Percentiles rank a stretch among this genome's conserved stretches.
Evolutionary conservation across 2,329 filamentous ascomycete genomes (phyloP).

Genomic region (Xylaria sp.): DNA sequence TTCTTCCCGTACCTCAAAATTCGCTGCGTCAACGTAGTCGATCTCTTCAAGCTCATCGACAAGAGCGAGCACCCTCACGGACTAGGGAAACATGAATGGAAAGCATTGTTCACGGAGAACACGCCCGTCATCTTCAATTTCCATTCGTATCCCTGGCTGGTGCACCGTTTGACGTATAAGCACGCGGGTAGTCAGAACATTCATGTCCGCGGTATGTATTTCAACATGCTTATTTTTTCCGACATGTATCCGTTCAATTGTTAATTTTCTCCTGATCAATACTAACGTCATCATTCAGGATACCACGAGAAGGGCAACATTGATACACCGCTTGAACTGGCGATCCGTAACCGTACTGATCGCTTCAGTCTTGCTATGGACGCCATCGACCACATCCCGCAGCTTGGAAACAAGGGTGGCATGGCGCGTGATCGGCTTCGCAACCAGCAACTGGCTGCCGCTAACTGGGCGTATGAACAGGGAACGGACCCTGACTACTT

Average conservation of each 20-base stretch:
- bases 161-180: conserved; percentile 72
- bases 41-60: conserved; percentile 74
- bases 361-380: conserved; percentile 72
- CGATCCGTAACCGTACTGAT: conserved; percentile 72
- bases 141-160: conserved; percentile 76
- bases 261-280: not conserved
- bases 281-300: conserved; percentile 29
- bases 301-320: conserved; percentile 84
- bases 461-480: conserved; percentile 61
- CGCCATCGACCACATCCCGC: conserved; percentile 63
- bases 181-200: conserved; percentile 62
- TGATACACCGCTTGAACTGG: conserved; percentile 72
- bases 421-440: conserved; percentile 58
- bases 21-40: conserved; percentile 74
- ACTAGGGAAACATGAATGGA: conserved; percentile 60
- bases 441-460: conserved; percentile 58
- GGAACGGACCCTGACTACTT: conserved; percentile 64
- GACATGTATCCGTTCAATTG: not conserved
- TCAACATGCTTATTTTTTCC: not conserved
- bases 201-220: conserved; percentile 55
- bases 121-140: conserved; percentile 77
- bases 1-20: conserved; percentile 68
- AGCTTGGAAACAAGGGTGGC: conserved; percentile 58
- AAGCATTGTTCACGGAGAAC: conserved; percentile 64
- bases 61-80: conserved; percentile 68